Percentiles rank a stretch among this genome's conserved stretches.
phyloP scores from a whole-genome alignment of 345 rosid species.

The Gossypium stocksii region DNA sequence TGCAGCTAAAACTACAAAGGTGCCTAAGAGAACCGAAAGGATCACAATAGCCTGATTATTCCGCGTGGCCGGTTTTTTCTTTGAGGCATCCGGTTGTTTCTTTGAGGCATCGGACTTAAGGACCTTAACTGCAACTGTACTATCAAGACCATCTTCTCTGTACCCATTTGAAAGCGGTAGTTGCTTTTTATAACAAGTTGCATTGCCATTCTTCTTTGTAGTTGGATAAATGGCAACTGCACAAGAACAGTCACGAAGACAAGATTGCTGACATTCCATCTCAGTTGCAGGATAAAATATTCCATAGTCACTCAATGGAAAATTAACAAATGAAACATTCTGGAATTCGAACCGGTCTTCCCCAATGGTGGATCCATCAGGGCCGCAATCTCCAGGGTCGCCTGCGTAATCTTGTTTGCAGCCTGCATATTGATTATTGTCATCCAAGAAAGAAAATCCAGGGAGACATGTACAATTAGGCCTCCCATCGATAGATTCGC shows the following conservation, averaged over 20 bases:
- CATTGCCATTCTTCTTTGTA: neutral
- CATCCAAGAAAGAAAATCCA: conserved; percentile 11
- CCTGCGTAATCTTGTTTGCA: conserved; percentile 14
- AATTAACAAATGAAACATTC: neutral
- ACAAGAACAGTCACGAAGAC: conserved; percentile 18
- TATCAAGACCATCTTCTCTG: neutral
- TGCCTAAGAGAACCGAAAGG: conserved; percentile 21
- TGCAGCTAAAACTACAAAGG: conserved; percentile 18
- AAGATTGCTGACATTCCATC: conserved; percentile 11
- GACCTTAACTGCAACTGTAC: conserved; percentile 10
- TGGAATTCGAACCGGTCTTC: conserved; percentile 10
- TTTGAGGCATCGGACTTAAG: neutral
- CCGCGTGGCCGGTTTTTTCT: neutral
- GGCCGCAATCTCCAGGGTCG: conserved; percentile 2
- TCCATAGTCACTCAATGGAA: conserved; percentile 8
- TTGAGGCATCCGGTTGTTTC: neutral
- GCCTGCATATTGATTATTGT: neutral
- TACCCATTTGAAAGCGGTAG: conserved; percentile 16
- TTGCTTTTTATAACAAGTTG: conserved; percentile 16
- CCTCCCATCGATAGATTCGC: neutral
- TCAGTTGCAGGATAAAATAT: neutral
- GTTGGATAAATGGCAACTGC: conserved; percentile 4
- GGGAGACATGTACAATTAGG: conserved; percentile 12
- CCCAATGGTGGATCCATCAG: neutral
- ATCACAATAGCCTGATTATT: neutral